Base-by-base conservation (phyloP, 352 stramenopile genomes). In the Phytopythium litorale region DNA sequence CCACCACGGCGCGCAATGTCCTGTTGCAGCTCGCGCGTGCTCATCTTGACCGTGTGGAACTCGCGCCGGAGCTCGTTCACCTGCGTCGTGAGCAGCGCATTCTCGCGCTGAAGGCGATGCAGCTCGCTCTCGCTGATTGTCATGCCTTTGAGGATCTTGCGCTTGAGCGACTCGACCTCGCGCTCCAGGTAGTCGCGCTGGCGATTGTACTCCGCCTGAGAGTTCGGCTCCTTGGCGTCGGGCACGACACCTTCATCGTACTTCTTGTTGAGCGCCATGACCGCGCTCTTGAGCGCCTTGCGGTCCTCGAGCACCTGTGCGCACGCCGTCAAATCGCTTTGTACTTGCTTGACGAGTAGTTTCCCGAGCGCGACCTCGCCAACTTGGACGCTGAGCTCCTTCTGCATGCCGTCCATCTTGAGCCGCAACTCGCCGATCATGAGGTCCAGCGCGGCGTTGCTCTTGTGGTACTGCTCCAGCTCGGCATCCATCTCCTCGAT, bases 401-500 rank as follows among this genome's bases (percentile, higher is more conserved):
- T 90, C 51, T 96, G 87, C 88, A 96, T 96, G 16, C 84, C 80
- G 35, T 98, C 94, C 72, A 98, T 93, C 67, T 98, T 97, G n/a
- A 89, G 70, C 3, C 92, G 85, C 52, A 98, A 73, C 59, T 98
- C 92, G 38, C 95, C 94, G 61, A 98, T 98, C 87, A 98, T 97
- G 23, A 96, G 74, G 56, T 98, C 95, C 21, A 98, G 65, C 21
- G 91, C 84, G 12, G 91, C 91, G 58, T 98, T 98, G 62, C 86
- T 97, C 72, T 98, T 98, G 73, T 98, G 95, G 62, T 97, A 98
- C 63, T 97, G 89, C 70, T 98, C 93, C 35, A 98, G 70, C 66
- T 98, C 92, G 1, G 87, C 79, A 55, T 98, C 94, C 94, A 98
- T 98, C 63, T 97, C 89, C 68, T 98, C 96, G 60, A 98, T 98